Evolutionary conservation across 2,329 filamentous ascomycete species (phyloP), one percentile per base, ranked within the genome.

Genomic region (Verticillium klebahnii): DNA sequence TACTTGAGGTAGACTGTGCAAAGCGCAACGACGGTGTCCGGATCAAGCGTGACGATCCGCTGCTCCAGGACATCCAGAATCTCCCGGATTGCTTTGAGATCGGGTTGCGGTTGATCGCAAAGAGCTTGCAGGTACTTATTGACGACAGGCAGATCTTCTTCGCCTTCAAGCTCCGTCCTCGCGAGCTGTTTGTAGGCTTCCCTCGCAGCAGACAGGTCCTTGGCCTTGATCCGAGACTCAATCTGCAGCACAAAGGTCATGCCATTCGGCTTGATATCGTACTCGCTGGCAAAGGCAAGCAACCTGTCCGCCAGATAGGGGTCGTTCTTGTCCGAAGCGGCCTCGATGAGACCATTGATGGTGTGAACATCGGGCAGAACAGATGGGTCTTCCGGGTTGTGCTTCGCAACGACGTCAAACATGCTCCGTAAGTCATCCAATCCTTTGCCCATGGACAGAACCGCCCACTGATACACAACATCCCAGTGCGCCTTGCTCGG

Each of bases 281-380:
- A 84, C 68, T 88, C 86, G 55, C 83, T 73, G 2, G 88, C 87
- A 12, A 97, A 76, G 1, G 83, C 77, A 56, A 92, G 81, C 65
- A 93, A 90, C 14, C 91, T 84, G 70, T 93, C 88, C 5, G 91
- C 91, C 56, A 91, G 78, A 67, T 90, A 86, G 0, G 87, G 82
- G 68, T 96, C 88, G 12, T 88, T 81, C 60, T 83, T 82, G n/a
- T 85, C 84, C 65, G 89, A 88, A 11, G 92, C 91, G 62, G 88
- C 87, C 60, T 85, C 83, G 19, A 98, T 82, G 31, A 98, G 81
- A 6, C 80, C 78, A 70, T 98, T 96, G 68, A 98, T 87, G 6
- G 90, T 92, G 3, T 82, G 76, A 7, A 87, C 87, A 60, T 91
- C 88, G 0, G 92, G 86, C 7, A 78, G 74, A 3, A 82, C 67